Evolutionary conservation across 75 land plant genomes (phyloP).

Genomic region (Chamaecyparis obtusa): DNA sequence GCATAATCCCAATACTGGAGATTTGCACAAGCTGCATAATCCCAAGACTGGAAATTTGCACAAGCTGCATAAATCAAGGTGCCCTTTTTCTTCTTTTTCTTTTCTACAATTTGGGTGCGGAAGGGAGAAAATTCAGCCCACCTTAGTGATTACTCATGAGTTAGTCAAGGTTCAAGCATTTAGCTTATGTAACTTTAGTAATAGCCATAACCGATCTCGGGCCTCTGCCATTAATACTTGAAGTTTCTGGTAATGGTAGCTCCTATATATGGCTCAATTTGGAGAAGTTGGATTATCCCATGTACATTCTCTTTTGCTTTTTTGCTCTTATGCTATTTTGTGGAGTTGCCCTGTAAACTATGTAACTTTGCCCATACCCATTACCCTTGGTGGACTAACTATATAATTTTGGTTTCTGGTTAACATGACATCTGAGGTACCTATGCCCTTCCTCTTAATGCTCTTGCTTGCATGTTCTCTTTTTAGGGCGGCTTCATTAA

Average conservation of each 20-base stretch:
- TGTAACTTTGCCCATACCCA: neutral
- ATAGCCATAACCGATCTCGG: neutral
- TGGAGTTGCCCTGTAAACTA: neutral
- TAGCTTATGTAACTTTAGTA: neutral
- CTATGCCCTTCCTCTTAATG: neutral
- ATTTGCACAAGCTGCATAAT: constrained; percentile 1
- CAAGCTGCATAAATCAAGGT: constrained; percentile 9
- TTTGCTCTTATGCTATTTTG: neutral
- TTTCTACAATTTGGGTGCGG: neutral
- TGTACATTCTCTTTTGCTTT: neutral
- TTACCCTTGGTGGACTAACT: neutral
- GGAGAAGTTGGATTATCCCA: neutral
- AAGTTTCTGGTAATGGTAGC: neutral
- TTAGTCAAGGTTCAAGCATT: neutral
- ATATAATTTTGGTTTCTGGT: neutral
- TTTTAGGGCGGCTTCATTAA: neutral
- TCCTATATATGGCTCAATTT: neutral
- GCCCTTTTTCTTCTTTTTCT: neutral
- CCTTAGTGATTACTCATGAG: neutral
- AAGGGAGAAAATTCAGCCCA: neutral
- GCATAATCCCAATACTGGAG: neutral
- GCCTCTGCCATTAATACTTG: neutral
- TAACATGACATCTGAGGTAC: neutral
- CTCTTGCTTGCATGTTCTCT: neutral
- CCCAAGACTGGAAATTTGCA: neutral